Evolutionary conservation across 2,329 filamentous ascomycete genomes (phyloP).

Genomic region (Pestalotiopsis sp.): DNA sequence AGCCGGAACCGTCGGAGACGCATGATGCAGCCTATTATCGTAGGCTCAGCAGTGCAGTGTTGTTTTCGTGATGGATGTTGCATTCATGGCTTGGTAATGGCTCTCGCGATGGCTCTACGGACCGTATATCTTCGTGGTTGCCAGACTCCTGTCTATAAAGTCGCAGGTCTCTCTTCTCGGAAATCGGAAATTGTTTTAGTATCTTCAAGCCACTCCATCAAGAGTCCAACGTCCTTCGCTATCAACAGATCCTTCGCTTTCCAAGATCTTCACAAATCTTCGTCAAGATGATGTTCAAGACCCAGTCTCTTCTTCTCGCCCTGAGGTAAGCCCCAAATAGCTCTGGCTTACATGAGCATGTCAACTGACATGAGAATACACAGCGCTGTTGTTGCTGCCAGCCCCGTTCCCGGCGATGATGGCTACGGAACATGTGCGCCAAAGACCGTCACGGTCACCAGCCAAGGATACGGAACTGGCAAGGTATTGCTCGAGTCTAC

Average conservation of each 20-base stretch:
- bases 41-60: not conserved
- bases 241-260: not conserved
- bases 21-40: constrained; percentile 5
- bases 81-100: not conserved
- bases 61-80: not conserved
- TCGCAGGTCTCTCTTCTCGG: not conserved
- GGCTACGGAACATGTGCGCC: constrained; percentile 7
- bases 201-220: not conserved
- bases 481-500: not conserved
- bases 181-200: not conserved
- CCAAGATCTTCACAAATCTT: not conserved
- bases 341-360: not conserved
- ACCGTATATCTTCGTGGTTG: not conserved
- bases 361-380: not conserved
- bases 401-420: constrained; percentile 5
- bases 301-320: constrained; percentile 3
- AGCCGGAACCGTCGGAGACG: not conserved
- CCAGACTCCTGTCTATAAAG: not conserved
- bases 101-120: not conserved
- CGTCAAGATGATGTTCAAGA: constrained; percentile 9
- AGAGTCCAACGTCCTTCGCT: not conserved
- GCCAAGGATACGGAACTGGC: not conserved
- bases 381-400: constrained; percentile 6
- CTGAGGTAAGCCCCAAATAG: not conserved
- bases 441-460: constrained; percentile 1